Percentiles rank a stretch among this genome's conserved stretches.
Evolutionary conservation across 2,329 filamentous ascomycete species (phyloP).

Genomic region (Paradendryphiella salina): DNA sequence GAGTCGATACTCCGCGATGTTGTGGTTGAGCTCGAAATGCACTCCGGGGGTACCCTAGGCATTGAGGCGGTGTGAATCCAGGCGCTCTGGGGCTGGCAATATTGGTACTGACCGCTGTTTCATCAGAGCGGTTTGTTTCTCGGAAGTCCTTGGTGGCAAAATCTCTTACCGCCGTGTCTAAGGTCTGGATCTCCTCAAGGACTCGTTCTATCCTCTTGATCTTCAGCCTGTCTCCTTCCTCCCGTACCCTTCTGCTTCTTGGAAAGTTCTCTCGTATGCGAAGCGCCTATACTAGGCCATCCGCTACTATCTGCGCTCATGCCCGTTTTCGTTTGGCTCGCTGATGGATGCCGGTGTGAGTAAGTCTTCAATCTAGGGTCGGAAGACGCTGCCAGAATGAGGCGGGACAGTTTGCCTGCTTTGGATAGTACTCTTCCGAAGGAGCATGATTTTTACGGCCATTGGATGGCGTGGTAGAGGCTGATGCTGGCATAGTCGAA

Average conservation of each 20-base stretch:
- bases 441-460: not conserved
- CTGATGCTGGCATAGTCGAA: not conserved
- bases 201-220: not conserved
- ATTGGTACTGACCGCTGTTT: not conserved
- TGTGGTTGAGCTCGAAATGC: not conserved
- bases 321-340: not conserved
- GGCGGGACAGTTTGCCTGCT: constrained; percentile 15
- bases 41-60: not conserved
- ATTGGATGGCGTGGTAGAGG: not conserved
- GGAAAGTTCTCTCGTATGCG: not conserved
- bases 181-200: no score
- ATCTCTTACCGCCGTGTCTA: not conserved
- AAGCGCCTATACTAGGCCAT: not conserved
- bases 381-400: constrained; percentile 18
- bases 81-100: not conserved
- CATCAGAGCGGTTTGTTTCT: not conserved
- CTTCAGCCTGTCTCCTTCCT: not conserved
- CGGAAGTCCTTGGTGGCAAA: not conserved
- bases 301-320: constrained; percentile 3
- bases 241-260: not conserved
- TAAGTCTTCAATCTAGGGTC: constrained; percentile 14
- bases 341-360: constrained; percentile 8
- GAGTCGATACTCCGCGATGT: not conserved
- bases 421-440: constrained; percentile 2
- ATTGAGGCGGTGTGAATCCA: not conserved